Evolutionary conservation across 2,329 filamentous ascomycete species (phyloP).

Genomic region (Colletotrichum sojae): DNA sequence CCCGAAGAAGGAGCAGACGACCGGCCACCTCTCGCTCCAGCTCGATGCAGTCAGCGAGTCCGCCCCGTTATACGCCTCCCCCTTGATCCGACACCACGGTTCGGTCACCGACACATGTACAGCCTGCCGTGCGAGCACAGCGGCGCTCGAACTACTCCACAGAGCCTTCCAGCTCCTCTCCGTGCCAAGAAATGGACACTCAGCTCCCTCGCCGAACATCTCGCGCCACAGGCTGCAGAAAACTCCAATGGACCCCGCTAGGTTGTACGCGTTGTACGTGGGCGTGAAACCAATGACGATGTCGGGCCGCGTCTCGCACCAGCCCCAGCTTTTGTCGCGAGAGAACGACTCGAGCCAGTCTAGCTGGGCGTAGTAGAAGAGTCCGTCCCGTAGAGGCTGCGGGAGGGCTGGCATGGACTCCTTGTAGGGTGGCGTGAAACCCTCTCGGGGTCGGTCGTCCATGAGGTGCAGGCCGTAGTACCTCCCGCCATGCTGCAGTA

Average conservation of each 20-base stretch:
- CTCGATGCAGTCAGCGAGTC: conserved; percentile 41
- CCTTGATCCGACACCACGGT: conserved; percentile 41
- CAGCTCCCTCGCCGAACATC: conserved; percentile 54
- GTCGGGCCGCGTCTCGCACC: conserved; percentile 57
- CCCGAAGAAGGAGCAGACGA: conserved; percentile 44
- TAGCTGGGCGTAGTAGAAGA: conserved; percentile 57
- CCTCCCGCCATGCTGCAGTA: conserved; percentile 54
- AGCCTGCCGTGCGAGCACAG: conserved; percentile 52
- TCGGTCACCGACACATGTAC: conserved; percentile 41
- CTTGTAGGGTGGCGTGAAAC: conserved; percentile 51
- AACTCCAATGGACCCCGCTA: conserved; percentile 13
- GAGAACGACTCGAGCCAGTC: conserved; percentile 54
- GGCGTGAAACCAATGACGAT: conserved; percentile 59
- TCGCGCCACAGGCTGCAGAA: conserved; percentile 54
- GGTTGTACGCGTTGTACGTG: conserved; percentile 56
- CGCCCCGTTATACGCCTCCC: conserved; percentile 45
- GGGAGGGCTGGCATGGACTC: conserved; percentile 52
- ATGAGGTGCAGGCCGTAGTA: conserved; percentile 58
- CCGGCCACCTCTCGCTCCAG: conserved; percentile 46
- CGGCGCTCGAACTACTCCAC: conserved; percentile 56
- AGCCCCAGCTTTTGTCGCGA: conserved; percentile 53
- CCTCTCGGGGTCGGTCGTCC: conserved; percentile 50
- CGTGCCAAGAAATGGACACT: conserved; percentile 55
- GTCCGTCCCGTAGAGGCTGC: conserved; percentile 50
- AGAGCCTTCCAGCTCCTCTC: conserved; percentile 53